A percentile compares a stretch with the other conserved stretches of the same genome.
Conservation (phyloP, 805 yeast species). For the Candida silvicultrix region DNA sequence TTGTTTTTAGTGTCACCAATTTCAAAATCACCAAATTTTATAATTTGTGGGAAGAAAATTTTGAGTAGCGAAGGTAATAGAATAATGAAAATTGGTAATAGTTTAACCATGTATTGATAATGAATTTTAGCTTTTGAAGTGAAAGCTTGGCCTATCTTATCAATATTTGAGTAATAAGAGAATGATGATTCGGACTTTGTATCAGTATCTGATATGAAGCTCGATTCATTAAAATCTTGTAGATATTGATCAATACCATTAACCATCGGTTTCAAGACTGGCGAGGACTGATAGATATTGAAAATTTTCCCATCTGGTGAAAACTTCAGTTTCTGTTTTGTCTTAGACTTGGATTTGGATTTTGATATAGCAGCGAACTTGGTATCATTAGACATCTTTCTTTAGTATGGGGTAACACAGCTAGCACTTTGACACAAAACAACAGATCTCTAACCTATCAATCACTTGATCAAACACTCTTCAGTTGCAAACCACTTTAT, state of each 20-base stretch:
- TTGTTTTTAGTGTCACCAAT: constrained; percentile 9
- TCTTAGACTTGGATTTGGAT: neutral
- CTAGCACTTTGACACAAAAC: neutral
- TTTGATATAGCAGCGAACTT: neutral
- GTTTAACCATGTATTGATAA: constrained; percentile 9
- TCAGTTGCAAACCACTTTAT: too few relatives aligned
- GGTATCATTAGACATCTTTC: neutral
- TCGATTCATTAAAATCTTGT: neutral
- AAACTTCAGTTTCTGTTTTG: too few relatives aligned
- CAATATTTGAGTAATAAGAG: neutral
- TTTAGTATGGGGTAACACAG: too few relatives aligned
- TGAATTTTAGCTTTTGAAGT: constrained; percentile 5
- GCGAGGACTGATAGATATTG: too few relatives aligned
- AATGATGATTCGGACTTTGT: neutral
- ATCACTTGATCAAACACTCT: too few relatives aligned
- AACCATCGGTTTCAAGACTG: neutral
- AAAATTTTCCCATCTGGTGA: neutral
- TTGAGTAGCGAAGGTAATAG: constrained; percentile 13
- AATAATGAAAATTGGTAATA: constrained; percentile 15
- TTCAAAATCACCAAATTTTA: constrained; percentile 7
- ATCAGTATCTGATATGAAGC: neutral
- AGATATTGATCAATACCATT: neutral
- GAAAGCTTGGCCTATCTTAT: neutral
- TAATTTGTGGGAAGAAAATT: constrained; percentile 11
- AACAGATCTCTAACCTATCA: too few relatives aligned